These are phyloP conservation scores for Acacia acuminata DNA, from an alignment of 306 rosid species.

Conservation along the genomic window DNA sequence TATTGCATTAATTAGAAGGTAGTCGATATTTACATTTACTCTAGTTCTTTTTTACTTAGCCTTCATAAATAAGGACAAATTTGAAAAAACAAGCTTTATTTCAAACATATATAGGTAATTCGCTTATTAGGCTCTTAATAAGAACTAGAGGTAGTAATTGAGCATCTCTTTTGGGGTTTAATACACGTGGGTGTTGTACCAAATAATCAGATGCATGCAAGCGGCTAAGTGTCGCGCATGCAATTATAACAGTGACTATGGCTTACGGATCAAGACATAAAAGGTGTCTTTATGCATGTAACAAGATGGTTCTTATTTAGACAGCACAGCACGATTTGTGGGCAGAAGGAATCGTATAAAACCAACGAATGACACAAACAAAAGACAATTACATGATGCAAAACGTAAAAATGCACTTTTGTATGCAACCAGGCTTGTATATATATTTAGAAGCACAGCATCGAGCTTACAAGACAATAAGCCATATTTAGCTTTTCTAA, in stretches of 20 bases:
- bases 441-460: no score
- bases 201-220: not conserved
- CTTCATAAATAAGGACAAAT: no score
- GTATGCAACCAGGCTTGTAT: no score
- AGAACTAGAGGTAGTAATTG: no score
- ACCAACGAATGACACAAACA: not conserved
- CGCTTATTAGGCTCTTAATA: no score
- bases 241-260: not conserved
- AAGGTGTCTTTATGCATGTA: not conserved
- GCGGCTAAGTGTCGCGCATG: not conserved
- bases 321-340: not conserved
- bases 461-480: no score
- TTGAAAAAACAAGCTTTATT: no score
- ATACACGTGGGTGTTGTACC: not conserved
- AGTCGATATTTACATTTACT: no score
- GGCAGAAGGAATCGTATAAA: not conserved
- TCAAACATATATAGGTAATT: no score
- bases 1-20: no score
- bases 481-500: not conserved
- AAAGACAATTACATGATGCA: not conserved
- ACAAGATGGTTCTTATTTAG: not conserved
- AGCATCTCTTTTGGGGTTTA: no score
- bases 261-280: not conserved
- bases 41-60: no score
- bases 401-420: not conserved